Evolutionary conservation across 2,329 filamentous ascomycete species (phyloP).

Genomic region (Ceratocystiopsis brevicomis): DNA sequence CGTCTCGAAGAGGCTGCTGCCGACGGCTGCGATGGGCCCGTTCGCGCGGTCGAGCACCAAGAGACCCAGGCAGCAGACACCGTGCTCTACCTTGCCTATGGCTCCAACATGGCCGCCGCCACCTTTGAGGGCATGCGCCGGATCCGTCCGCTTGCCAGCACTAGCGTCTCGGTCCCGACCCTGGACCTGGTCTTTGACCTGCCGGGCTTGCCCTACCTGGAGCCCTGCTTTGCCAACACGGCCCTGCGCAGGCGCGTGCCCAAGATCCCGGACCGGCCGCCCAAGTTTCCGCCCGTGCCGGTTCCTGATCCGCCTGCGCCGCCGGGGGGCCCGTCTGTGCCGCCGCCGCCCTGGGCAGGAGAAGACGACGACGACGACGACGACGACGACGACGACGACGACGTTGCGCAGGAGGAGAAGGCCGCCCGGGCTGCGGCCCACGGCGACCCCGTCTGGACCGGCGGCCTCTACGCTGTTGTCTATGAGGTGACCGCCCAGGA

Average conservation of each 20-base stretch:
- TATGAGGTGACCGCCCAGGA: conserved; percentile 80
- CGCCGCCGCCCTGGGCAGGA: too few species aligned
- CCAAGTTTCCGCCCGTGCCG: conserved; percentile 3
- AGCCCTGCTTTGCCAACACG: conserved; percentile 86
- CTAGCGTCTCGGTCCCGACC: conserved; percentile 66
- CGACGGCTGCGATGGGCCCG: too few species aligned
- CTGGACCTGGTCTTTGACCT: conserved; percentile 71
- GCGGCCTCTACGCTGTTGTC: conserved; percentile 77
- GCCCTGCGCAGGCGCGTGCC: conserved; percentile 29
- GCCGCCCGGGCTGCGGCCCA: conserved; percentile 18
- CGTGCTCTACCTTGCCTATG: conserved; percentile 72
- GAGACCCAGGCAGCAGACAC: conserved; percentile 16
- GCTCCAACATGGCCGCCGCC: conserved; percentile 66
- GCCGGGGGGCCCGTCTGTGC: background rate
- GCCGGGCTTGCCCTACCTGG: conserved; percentile 64
- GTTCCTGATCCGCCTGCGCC: conserved; percentile 6
- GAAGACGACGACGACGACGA: too few species aligned
- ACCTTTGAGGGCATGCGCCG: conserved; percentile 63
- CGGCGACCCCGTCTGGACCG: conserved; percentile 46
- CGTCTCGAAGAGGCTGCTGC: too few species aligned
- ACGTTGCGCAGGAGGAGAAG: background rate
- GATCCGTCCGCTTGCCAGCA: conserved; percentile 61
- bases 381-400: too few species aligned
- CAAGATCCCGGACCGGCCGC: conserved; percentile 13
- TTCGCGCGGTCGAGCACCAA: too few species aligned